A percentile compares a stretch with the other conserved stretches of the same genome.
These are phyloP conservation scores for Oryza meridionalis DNA, from an alignment of 176 grass and related monocot genomes.

Conservation along the genomic window DNA sequence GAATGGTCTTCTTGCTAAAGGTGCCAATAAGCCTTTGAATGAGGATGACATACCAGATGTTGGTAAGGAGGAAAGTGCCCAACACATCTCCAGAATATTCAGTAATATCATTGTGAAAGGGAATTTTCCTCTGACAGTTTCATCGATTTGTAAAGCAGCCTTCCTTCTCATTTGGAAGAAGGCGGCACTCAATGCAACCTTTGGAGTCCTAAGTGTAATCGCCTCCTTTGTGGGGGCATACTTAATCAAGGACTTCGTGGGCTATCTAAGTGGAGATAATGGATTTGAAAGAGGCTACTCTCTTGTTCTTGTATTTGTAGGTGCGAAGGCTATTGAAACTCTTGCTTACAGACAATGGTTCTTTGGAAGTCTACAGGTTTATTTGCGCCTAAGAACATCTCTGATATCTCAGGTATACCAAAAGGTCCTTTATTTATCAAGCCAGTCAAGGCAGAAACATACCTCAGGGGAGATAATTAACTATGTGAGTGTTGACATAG, in stretches of 20 bases:
- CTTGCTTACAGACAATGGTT: constrained; percentile 2
- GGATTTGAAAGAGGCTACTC: not conserved
- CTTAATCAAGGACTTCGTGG: not conserved
- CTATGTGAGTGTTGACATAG: not conserved
- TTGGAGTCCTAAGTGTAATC: not conserved
- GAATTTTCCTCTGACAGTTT: not conserved
- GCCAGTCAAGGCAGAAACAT: not conserved
- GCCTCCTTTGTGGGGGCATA: constrained; percentile 4
- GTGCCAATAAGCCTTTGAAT: not conserved
- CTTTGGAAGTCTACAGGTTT: not conserved
- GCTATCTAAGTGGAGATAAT: not conserved
- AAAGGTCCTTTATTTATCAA: constrained; percentile 7
- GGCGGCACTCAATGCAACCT: not conserved
- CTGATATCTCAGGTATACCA: not conserved
- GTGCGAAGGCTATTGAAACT: not conserved
- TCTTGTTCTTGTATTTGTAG: not conserved
- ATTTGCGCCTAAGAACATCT: not conserved
- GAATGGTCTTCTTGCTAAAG: not conserved
- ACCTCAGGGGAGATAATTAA: constrained; percentile 5
- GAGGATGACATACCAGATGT: constrained; percentile 1
- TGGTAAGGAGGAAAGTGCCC: not conserved
- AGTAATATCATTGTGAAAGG: not conserved
- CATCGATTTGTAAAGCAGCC: not conserved
- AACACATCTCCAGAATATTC: not conserved
- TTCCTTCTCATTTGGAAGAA: not conserved